Conservation (phyloP, 352 stramenopile genomes). For the Globisporangium solare region DNA sequence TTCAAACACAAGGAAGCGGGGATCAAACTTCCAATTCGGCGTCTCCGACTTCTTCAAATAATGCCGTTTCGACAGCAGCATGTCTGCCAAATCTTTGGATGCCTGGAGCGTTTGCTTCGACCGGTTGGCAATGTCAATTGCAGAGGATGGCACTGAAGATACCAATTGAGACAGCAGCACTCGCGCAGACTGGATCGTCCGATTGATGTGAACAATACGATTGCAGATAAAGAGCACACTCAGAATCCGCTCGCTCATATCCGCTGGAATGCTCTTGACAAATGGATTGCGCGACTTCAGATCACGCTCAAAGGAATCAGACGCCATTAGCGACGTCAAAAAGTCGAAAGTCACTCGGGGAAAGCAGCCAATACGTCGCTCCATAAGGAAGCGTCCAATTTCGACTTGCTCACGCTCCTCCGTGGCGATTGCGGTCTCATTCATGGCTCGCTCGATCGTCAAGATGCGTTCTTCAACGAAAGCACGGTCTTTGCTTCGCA, state of each 20-base stretch:
- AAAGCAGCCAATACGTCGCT: conserved; percentile 54
- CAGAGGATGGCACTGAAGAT: background rate
- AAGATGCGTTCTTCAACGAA: conserved; percentile 51
- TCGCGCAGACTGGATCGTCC: conserved; percentile 51
- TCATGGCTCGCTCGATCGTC: conserved; percentile 42
- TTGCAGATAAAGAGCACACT: conserved; percentile 67
- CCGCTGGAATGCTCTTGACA: conserved; percentile 17
- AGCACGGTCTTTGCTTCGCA: conserved; percentile 48
- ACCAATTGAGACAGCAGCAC: conserved; percentile 23
- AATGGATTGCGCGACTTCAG: conserved; percentile 71
- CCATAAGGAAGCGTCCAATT: conserved; percentile 51
- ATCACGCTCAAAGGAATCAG: conserved; percentile 52
- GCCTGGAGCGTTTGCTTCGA: conserved; percentile 73
- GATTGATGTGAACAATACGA: conserved; percentile 83
- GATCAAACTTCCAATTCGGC: conserved; percentile 89
- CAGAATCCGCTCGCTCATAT: conserved; percentile 50
- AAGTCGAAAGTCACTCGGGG: conserved; percentile 74
- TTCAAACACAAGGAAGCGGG: conserved; percentile 98
- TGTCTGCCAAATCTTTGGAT: conserved; percentile 76
- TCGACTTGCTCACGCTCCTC: conserved; percentile 13
- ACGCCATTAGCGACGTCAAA: conserved; percentile 66
- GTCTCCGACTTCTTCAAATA: conserved; percentile 38
- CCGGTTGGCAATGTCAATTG: conserved; percentile 16
- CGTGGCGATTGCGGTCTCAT: conserved; percentile 29
- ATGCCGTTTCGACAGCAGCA: conserved; percentile 71